phyloP scores from a whole-genome alignment of 805 yeast species.

The Priceomyces fermenticarens region DNA sequence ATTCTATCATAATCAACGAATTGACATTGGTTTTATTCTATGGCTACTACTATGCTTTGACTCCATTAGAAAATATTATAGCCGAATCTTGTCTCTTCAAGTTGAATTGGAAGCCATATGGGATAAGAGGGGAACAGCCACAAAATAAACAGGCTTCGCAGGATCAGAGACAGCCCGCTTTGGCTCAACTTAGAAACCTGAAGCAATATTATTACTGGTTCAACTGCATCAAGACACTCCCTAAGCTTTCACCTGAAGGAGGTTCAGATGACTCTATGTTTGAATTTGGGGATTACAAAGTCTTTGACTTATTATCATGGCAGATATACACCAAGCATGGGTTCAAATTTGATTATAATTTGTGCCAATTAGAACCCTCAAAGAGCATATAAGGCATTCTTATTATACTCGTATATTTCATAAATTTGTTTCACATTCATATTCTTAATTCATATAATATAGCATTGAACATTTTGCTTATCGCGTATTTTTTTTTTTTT shows the following conservation, averaged over 20 bases:
- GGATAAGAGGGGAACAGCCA: conserved; percentile 9
- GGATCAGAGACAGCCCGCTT: not conserved
- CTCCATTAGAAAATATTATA: conserved; percentile 41
- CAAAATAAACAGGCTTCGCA: conserved; percentile 7
- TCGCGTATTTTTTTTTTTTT: not conserved
- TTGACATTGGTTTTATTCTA: conserved; percentile 38
- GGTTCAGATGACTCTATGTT: conserved; percentile 6
- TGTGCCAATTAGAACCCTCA: conserved; percentile 31
- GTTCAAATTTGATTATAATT: conserved; percentile 32
- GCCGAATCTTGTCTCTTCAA: conserved; percentile 39
- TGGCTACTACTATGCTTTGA: conserved; percentile 41
- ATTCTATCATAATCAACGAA: conserved; percentile 26
- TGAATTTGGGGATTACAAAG: conserved; percentile 38
- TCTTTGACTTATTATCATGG: conserved; percentile 41
- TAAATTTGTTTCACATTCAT: not conserved
- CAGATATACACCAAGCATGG: conserved; percentile 37
- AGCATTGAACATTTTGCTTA: conserved; percentile 1
- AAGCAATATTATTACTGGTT: conserved; percentile 17
- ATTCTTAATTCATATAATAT: conserved; percentile 2
- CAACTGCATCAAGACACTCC: conserved; percentile 10
- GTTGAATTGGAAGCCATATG: conserved; percentile 44
- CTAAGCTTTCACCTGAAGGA: conserved; percentile 5
- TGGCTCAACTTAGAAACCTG: not conserved
- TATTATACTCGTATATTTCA: conserved; percentile 1
- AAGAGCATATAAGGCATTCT: conserved; percentile 6